Evolutionary conservation across 2,329 filamentous ascomycete species (phyloP), one percentile per base, ranked within the genome.

Genomic region (Botrytis cinerea): DNA sequence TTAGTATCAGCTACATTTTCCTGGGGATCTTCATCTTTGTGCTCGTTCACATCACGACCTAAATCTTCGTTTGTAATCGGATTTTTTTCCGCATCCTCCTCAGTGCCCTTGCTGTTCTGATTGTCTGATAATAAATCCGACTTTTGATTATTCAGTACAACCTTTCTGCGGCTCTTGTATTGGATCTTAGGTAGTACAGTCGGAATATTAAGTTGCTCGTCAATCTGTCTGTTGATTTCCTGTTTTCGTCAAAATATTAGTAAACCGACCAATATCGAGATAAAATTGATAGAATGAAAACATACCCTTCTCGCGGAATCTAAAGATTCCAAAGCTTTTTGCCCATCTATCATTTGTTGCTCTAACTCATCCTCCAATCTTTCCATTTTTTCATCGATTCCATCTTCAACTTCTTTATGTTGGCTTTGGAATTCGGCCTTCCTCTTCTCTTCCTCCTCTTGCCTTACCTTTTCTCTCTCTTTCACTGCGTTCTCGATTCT

Each of bases 301-400:
- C 48, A 70, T 69, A 79, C 78, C 73, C 75, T 78, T 57, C 77
- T 69, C 60, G 77, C 75, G 62, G 79, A 77, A 75, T 79, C 77
- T 68, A 80, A 72, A 22, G 76, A 74, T 28, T 71, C 71, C 51
- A 80, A 45, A 22, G 57, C 73, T 68, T 71, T 75, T 68, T 77
- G 77, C 1, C 79, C 78, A 38, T 78, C 76, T 48, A 78, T 75
- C 22, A 78, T 73, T 59, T 68, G 76, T 32, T 62, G 74, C 40
- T 80, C 78, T 69, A 78, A 79, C 72, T 80, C 78, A 61, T 79
- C 76, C 61, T 80, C 79, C 32, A 80, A 62, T 32, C 60, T 74
- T 59, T 80, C 78, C 54, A 80, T 72, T 63, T 79, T 74, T 43
- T 60, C 70, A 40, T 80, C 79, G 2, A 77, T 74, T 43, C 75